Percentiles rank a stretch among this genome's conserved stretches.
Conservation (phyloP, 2,329 filamentous ascomycete genomes). For the Calonectria ilicicola region DNA sequence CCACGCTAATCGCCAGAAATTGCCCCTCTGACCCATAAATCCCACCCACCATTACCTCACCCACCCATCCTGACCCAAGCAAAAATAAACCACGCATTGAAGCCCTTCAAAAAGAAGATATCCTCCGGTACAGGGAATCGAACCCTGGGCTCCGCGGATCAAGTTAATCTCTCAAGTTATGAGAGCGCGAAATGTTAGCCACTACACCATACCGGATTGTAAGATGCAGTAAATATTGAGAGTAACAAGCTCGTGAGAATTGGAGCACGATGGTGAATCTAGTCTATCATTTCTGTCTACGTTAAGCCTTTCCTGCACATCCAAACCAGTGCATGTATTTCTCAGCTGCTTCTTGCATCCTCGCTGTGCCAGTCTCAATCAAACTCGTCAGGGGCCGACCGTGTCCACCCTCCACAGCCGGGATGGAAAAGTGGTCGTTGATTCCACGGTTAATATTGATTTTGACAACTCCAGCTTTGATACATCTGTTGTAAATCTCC, state of each 20-base stretch:
- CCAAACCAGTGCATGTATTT: slow-evolving; percentile 38
- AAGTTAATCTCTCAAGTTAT: slow-evolving; percentile 35
- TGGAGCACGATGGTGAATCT: too few relatives aligned
- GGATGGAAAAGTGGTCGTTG: slow-evolving; percentile 57
- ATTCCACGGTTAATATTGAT: slow-evolving; percentile 65
- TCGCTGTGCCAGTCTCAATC: slow-evolving; percentile 58
- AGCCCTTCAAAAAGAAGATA: too few relatives aligned
- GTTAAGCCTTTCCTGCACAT: neutral
- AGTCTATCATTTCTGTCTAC: neutral
- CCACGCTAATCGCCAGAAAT: too few relatives aligned
- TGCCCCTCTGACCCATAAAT: too few relatives aligned
- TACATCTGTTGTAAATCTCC: slow-evolving; percentile 57
- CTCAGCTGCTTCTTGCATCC: slow-evolving; percentile 62
- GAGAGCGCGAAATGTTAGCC: slow-evolving; percentile 50
- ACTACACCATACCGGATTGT: slow-evolving; percentile 48
- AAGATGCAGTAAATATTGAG: too few relatives aligned
- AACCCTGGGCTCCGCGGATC: too few relatives aligned
- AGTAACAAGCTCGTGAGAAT: too few relatives aligned
- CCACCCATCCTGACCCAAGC: too few relatives aligned
- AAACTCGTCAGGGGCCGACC: slow-evolving; percentile 56
- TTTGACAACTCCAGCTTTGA: slow-evolving; percentile 58
- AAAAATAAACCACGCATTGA: too few relatives aligned
- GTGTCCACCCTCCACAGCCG: slow-evolving; percentile 55
- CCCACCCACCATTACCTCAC: too few relatives aligned
- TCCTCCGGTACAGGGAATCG: too few relatives aligned